Conservation (phyloP, 2,329 filamentous ascomycete species). For the Colletotrichum viniferum region DNA sequence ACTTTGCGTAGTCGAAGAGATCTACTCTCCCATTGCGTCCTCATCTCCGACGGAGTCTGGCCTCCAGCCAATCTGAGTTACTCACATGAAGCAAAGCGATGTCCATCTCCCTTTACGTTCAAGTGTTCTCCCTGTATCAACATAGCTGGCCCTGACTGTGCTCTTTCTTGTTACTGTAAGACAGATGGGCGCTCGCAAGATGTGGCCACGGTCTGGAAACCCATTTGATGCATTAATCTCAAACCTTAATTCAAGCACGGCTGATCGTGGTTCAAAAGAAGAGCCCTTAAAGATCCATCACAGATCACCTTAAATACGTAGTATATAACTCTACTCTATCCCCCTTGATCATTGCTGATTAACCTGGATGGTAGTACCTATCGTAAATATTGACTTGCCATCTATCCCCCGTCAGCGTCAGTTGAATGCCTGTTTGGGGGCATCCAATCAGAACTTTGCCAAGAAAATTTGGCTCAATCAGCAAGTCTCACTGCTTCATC, state of each 20-base stretch:
- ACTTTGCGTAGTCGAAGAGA: not conserved
- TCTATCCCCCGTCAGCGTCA: not conserved
- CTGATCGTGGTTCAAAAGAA: not conserved
- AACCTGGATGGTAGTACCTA: too few relatives aligned
- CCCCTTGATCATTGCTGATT: too few relatives aligned
- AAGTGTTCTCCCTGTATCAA: not conserved
- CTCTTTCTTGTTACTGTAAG: accelerated
- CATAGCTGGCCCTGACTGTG: not conserved
- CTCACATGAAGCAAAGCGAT: not conserved
- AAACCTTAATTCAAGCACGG: not conserved
- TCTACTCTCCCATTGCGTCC: not conserved
- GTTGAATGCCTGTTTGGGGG: not conserved
- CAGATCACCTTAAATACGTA: accelerated
- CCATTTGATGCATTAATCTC: not conserved
- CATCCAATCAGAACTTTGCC: not conserved
- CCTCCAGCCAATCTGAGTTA: not conserved
- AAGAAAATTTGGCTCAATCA: not conserved
- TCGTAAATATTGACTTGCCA: not conserved
- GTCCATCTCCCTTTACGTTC: not conserved
- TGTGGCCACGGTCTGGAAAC: not conserved
- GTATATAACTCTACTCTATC: too few relatives aligned
- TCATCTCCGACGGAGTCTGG: not conserved
- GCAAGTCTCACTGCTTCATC: not conserved
- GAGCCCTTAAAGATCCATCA: not conserved
- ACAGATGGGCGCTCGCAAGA: not conserved